Conservation (phyloP, 208 protist genomes). For the Acanthamoeba sp. region DNA sequence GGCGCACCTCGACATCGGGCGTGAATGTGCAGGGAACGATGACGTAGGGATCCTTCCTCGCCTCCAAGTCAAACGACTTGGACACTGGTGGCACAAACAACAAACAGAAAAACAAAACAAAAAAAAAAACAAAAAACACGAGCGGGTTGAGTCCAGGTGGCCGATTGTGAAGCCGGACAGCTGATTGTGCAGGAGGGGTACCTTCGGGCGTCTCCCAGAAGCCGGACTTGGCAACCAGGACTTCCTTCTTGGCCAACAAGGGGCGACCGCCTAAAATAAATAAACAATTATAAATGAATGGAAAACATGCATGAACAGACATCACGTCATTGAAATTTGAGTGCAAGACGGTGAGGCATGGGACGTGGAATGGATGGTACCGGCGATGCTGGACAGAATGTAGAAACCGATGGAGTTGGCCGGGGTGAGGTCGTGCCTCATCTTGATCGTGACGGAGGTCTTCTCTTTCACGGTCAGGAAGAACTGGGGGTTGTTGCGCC, state of each 20-base stretch:
- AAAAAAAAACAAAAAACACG: no score
- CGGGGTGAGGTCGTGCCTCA: conserved; percentile 1
- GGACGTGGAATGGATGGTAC: no score
- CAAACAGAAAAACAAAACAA: no score
- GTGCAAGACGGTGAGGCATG: not conserved
- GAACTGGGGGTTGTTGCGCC: conserved; percentile 60
- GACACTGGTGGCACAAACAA: no score
- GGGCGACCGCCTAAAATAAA: not conserved
- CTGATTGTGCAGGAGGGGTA: not conserved
- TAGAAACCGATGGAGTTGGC: conserved; percentile 20
- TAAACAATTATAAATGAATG: no score
- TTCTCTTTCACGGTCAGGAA: conserved; percentile 48
- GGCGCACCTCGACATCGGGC: not conserved
- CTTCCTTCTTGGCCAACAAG: conserved; percentile 5
- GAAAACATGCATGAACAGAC: no score
- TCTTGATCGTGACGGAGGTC: conserved; percentile 19
- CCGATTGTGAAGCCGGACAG: no score
- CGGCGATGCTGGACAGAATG: conserved; percentile 4
- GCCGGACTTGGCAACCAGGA: conserved; percentile 32
- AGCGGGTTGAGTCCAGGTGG: no score
- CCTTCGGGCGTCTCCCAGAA: conserved; percentile 29
- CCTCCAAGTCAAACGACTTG: not conserved
- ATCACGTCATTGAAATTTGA: no score
- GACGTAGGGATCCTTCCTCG: conserved; percentile 18
- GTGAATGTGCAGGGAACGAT: conserved; percentile 17